phyloP scores from a whole-genome alignment of 176 grass and related monocot species.

The Aegilops longissima region DNA sequence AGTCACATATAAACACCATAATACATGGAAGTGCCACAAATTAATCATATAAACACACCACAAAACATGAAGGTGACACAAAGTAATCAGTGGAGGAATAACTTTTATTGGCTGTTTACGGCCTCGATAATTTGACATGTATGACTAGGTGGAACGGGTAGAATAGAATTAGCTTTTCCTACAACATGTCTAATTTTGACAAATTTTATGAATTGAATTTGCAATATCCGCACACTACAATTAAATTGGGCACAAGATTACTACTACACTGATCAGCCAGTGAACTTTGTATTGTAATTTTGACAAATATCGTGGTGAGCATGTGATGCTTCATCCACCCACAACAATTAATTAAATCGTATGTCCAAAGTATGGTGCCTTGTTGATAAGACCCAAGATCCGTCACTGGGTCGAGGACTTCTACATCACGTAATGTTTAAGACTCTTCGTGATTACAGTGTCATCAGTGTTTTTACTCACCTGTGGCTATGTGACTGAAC shows the following conservation, averaged over 20 bases:
- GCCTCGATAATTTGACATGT: too few relatives aligned
- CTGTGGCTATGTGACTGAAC: background rate
- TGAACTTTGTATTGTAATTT: background rate
- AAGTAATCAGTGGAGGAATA: background rate
- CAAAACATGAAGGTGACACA: background rate
- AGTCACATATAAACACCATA: background rate
- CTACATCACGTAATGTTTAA: background rate
- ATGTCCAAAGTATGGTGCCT: background rate
- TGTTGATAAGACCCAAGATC: background rate
- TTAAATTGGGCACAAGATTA: background rate
- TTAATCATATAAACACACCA: background rate
- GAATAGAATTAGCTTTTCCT: too few relatives aligned
- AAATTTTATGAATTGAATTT: background rate
- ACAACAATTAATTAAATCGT: background rate
- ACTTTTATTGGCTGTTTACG: too few relatives aligned
- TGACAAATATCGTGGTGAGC: background rate
- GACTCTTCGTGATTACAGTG: background rate
- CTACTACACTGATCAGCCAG: background rate
- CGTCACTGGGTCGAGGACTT: background rate
- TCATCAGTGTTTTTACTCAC: background rate
- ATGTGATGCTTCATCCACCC: background rate
- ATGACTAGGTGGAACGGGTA: too few relatives aligned
- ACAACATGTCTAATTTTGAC: background rate
- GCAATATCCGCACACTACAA: background rate
- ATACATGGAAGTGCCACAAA: background rate